Evolutionary conservation across 805 yeast genomes (phyloP).

Genomic region (Schizosaccharomyces lindneri): DNA sequence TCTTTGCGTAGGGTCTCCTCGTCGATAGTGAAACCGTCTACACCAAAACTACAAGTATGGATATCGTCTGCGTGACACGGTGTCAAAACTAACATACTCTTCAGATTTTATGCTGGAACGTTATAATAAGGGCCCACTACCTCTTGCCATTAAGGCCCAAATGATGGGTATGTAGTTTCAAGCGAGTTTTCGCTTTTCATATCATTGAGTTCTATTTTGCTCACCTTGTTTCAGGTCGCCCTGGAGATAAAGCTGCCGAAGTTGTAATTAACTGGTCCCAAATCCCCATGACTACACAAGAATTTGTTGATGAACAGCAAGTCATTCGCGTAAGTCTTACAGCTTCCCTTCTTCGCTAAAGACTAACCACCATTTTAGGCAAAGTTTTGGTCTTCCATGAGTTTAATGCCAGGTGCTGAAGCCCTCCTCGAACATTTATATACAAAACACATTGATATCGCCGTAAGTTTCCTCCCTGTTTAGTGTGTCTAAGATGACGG

Average conservation of each 20-base stretch:
- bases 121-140: not conserved
- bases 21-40: constrained; percentile 82
- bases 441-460: constrained; percentile 41
- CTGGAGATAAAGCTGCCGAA: constrained; percentile 9
- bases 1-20: constrained; percentile 26
- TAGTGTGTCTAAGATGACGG: not conserved
- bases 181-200: constrained; percentile 51
- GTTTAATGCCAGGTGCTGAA: constrained; percentile 64
- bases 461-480: constrained; percentile 11
- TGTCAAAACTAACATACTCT: not conserved
- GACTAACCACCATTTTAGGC: constrained; percentile 29
- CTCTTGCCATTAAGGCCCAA: not conserved
- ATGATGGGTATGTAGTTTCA: constrained; percentile 55
- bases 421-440: constrained; percentile 36
- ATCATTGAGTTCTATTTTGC: not conserved
- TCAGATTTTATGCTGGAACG: not conserved
- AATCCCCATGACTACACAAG: constrained; percentile 42
- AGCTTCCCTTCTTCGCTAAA: constrained; percentile 12
- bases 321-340: not conserved
- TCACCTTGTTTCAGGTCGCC: not conserved
- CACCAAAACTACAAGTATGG: constrained; percentile 35
- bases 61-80: constrained; percentile 10
- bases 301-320: constrained; percentile 15
- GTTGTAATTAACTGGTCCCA: constrained; percentile 41
- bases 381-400: constrained; percentile 33